A percentile compares a stretch with the other conserved stretches of the same genome.
These are phyloP conservation scores for Epithele typhae DNA, from an alignment of 768 basidiomycete genomes.

Conservation along the genomic window DNA sequence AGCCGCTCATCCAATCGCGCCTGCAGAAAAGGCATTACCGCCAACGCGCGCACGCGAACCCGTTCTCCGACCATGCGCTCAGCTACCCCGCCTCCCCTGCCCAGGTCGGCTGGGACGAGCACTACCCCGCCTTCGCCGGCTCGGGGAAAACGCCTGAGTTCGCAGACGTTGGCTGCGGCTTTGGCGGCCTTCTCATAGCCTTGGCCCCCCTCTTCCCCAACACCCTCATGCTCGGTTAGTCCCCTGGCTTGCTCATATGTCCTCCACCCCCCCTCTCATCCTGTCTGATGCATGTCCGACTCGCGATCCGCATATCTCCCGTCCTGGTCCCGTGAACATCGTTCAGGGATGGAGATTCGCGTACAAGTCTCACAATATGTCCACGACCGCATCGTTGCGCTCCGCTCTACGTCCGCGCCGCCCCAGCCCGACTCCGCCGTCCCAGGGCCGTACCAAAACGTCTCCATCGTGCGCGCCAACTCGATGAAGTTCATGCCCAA, in stretches of 20 bases:
- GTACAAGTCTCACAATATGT: slow-evolving; percentile 97
- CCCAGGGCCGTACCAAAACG: slow-evolving; percentile 69
- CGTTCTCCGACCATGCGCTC: slow-evolving; percentile 84
- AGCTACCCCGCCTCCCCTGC: slow-evolving; percentile 79
- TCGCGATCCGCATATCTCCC: slow-evolving; percentile 2
- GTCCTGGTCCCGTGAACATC: neutral
- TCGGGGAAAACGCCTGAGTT: slow-evolving; percentile 77
- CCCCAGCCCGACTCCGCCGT: slow-evolving; percentile 15
- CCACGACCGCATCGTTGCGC: slow-evolving; percentile 87
- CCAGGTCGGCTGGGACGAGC: slow-evolving; percentile 73
- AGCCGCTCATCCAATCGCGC: slow-evolving; percentile 4
- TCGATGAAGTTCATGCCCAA: slow-evolving; percentile 99
- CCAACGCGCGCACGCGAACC: slow-evolving; percentile 81
- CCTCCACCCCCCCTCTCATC: neutral
- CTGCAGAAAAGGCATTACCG: slow-evolving; percentile 77
- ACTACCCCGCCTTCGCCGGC: slow-evolving; percentile 70
- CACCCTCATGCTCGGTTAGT: slow-evolving; percentile 86
- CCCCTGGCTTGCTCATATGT: neutral
- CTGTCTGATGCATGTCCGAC: neutral
- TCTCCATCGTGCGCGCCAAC: slow-evolving; percentile 92
- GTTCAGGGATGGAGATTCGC: slow-evolving; percentile 91
- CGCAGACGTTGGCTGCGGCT: slow-evolving; percentile 97
- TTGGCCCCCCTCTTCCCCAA: slow-evolving; percentile 91
- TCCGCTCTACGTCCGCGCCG: slow-evolving; percentile 57
- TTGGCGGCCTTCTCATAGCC: slow-evolving; percentile 87